Evolutionary conservation across 805 yeast species (phyloP), one percentile per base, ranked within the genome.

Genomic region (Hanseniaspora guilliermondii): DNA sequence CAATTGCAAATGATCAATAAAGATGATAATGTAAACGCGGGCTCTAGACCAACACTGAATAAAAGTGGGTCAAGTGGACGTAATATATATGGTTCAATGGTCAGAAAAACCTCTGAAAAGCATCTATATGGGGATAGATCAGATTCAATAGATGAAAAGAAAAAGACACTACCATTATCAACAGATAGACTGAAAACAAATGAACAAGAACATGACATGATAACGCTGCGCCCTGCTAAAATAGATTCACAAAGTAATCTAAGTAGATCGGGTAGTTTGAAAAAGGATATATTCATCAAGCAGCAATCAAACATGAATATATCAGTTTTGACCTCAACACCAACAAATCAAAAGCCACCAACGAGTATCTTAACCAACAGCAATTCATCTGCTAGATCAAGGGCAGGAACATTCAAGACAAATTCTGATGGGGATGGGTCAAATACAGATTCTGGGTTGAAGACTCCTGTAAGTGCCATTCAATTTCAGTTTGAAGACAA

Each of bases 401-500:
- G 46, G 25, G 44, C 38, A 27, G 37, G 50, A 12, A 39, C 49
- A 6, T 45, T 39, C 27, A 32, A 55, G 19, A 24, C 41, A 27
- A 21, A 16, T 16, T 25, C 42, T 19, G 49, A 45, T 9, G 50
- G 33, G 33, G 24, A 27, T 30, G 40, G n/a, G 35, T 35, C 56
- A 17, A 12, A 14, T 33, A 19, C 41, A 0, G 45, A 53, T 27
- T 16, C 40, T 6, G 49, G 50, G 11, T 25, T 53, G 25, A 52
- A 52, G 17, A 52, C 48, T 4, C 58, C 58, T 12, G 48, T 56
- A 19, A 60, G 61, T 24, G 64, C 70, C 4, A 71, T 77, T 11
- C 76, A 79, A 2, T 77, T 77, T 60, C 76, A 75, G 21, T 76
- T 74, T 19, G 74, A 76, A 1, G 65, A 73, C 11, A 65, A 59